phyloP scores from a whole-genome alignment of 2,329 filamentous ascomycete species.

The Venturia nashicola region DNA sequence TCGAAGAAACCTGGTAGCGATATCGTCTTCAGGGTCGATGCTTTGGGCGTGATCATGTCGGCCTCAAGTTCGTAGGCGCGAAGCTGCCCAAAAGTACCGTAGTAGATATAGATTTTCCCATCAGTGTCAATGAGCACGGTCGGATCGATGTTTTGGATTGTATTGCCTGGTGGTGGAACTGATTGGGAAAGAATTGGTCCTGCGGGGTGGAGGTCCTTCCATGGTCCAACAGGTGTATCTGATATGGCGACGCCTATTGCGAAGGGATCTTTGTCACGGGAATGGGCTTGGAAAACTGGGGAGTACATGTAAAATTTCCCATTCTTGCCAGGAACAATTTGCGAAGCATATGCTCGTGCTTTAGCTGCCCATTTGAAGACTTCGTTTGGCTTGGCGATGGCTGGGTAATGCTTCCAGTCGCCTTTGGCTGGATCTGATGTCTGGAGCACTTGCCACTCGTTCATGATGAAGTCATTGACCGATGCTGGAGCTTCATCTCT shows the following conservation, averaged over 20 bases:
- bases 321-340: constrained; percentile 23
- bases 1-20: constrained; percentile 26
- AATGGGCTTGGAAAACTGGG: constrained; percentile 20
- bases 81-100: constrained; percentile 26
- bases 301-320: constrained; percentile 28
- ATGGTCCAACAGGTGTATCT: constrained; percentile 24
- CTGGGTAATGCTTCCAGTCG: constrained; percentile 22
- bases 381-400: constrained; percentile 19
- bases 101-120: constrained; percentile 26
- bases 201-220: constrained; percentile 21
- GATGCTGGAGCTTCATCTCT: constrained; percentile 21
- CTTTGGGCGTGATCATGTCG: constrained; percentile 26
- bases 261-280: constrained; percentile 22
- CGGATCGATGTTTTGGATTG: constrained; percentile 30
- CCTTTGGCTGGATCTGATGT: constrained; percentile 19
- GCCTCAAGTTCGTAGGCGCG: constrained; percentile 22
- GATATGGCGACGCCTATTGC: constrained; percentile 28
- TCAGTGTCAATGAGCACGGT: constrained; percentile 27
- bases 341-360: constrained; percentile 25
- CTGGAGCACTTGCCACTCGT: constrained; percentile 26
- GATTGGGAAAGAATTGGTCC: constrained; percentile 27
- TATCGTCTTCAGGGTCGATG: constrained; percentile 15
- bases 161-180: constrained; percentile 20
- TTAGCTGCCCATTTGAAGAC: constrained; percentile 24
- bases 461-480: constrained; percentile 25